These are phyloP conservation scores for Aspergillus oerlinghausenensis DNA, from an alignment of 2,329 filamentous ascomycete species.

Conservation along the genomic window DNA sequence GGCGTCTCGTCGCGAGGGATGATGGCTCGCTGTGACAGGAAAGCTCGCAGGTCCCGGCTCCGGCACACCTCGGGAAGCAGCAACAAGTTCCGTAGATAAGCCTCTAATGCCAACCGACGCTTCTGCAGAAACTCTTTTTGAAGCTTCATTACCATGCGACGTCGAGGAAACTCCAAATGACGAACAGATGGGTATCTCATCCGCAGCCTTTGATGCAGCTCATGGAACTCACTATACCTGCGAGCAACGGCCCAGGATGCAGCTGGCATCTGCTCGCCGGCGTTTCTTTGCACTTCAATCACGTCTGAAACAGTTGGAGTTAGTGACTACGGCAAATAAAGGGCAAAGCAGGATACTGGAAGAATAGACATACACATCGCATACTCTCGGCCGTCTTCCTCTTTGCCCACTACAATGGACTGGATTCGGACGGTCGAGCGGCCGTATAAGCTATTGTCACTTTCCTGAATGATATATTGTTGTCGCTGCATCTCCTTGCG, in stretches of 20 bases:
- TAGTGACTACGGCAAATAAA: slow-evolving; percentile 10
- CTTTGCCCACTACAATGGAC: slow-evolving; percentile 84
- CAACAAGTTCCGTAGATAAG: slow-evolving; percentile 76
- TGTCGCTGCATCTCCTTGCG: slow-evolving; percentile 93
- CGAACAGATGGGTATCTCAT: slow-evolving; percentile 81
- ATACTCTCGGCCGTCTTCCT: slow-evolving; percentile 89
- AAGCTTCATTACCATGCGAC: slow-evolving; percentile 91
- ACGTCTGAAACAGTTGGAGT: slow-evolving; percentile 52
- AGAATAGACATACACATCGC: slow-evolving; percentile 62
- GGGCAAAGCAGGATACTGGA: neutral
- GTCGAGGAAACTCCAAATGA: slow-evolving; percentile 83
- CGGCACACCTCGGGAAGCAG: slow-evolving; percentile 89
- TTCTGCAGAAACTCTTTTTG: slow-evolving; percentile 95
- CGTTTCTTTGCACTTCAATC: slow-evolving; percentile 83
- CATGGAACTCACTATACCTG: slow-evolving; percentile 94
- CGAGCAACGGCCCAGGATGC: slow-evolving; percentile 90
- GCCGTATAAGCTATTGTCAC: slow-evolving; percentile 93
- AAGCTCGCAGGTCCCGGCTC: slow-evolving; percentile 84
- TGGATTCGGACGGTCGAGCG: slow-evolving; percentile 86
- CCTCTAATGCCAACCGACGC: slow-evolving; percentile 74
- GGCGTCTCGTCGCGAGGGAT: slow-evolving; percentile 60
- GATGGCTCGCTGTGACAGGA: slow-evolving; percentile 81
- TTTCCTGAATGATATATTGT: slow-evolving; percentile 96
- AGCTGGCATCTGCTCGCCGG: slow-evolving; percentile 94
- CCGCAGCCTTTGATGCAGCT: slow-evolving; percentile 84